Evolutionary conservation across 768 basidiomycete genomes (phyloP).

Genomic region (Leccinum truebloodii): DNA sequence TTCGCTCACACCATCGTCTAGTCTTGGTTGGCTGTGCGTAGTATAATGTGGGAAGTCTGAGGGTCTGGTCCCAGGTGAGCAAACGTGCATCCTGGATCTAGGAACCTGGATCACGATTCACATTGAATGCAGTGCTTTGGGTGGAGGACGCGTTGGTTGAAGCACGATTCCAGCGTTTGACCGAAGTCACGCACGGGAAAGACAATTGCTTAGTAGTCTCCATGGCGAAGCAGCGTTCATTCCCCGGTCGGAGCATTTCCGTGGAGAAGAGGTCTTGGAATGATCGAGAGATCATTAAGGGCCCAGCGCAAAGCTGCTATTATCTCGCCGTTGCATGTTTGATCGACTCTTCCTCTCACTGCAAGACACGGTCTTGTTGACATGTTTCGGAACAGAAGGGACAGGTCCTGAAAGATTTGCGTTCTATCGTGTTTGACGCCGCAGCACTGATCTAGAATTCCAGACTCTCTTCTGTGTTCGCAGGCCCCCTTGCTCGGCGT

Average conservation of each 20-base stretch:
- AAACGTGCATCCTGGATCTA: slow-evolving; percentile 18
- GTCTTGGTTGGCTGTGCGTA: slow-evolving; percentile 74
- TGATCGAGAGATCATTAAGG: slow-evolving; percentile 80
- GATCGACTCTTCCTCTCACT: slow-evolving; percentile 10
- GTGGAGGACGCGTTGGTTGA: slow-evolving; percentile 76
- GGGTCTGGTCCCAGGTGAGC: slow-evolving; percentile 67
- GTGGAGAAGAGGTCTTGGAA: slow-evolving; percentile 72
- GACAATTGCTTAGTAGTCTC: slow-evolving; percentile 30
- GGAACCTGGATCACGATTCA: slow-evolving; percentile 16
- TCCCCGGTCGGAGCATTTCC: slow-evolving; percentile 60
- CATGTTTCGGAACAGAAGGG: slow-evolving; percentile 55
- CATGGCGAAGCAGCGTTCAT: slow-evolving; percentile 37
- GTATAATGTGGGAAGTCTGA: slow-evolving; percentile 80
- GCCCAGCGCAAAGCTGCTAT: slow-evolving; percentile 65
- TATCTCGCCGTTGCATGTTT: slow-evolving; percentile 73
- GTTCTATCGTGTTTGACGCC: slow-evolving; percentile 41
- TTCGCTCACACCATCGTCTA: slow-evolving; percentile 25
- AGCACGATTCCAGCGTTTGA: slow-evolving; percentile 87
- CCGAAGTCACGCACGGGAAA: slow-evolving; percentile 52
- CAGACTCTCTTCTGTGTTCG: slow-evolving; percentile 66
- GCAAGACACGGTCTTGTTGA: slow-evolving; percentile 8
- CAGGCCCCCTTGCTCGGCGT: slow-evolving; percentile 75
- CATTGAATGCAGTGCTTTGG: slow-evolving; percentile 36
- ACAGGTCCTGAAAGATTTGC: slow-evolving; percentile 85
- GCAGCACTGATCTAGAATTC: slow-evolving; percentile 56